Percentiles rank a stretch among this genome's conserved stretches.
phyloP scores from a whole-genome alignment of 1,284 basidiomycete genomes.

The Fistulinella staudtii region DNA sequence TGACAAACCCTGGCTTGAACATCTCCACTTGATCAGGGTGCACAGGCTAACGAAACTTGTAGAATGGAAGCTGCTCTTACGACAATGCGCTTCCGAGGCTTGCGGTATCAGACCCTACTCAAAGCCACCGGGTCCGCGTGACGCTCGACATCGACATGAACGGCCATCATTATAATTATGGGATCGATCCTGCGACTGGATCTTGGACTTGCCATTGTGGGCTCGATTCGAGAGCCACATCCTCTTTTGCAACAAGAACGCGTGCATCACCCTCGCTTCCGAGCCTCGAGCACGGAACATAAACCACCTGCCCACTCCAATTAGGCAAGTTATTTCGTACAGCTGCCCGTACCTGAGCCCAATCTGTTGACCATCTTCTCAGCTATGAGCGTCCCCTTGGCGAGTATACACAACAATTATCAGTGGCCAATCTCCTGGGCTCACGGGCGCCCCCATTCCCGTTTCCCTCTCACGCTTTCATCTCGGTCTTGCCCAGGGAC shows the following conservation, averaged over 20 bases:
- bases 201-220: constrained; percentile 24
- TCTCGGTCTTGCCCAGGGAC: constrained; percentile 2
- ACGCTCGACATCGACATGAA: constrained; percentile 21
- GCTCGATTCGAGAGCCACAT: constrained; percentile 8
- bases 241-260: constrained; percentile 20
- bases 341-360: background rate
- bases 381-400: constrained; percentile 10
- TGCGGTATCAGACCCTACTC: constrained; percentile 8
- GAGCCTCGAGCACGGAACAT: constrained; percentile 25
- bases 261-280: constrained; percentile 26
- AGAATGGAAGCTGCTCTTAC: constrained; percentile 3
- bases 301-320: constrained; percentile 15
- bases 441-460: no score
- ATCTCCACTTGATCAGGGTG: background rate
- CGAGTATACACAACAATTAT: constrained; percentile 2
- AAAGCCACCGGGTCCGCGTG: constrained; percentile 23
- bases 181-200: constrained; percentile 28
- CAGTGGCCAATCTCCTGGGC: background rate
- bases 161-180: constrained; percentile 32
- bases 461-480: no score
- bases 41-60: no score
- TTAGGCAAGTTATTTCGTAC: constrained; percentile 17
- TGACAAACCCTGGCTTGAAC: background rate
- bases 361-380: constrained; percentile 2
- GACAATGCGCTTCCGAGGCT: background rate